Conservation (phyloP, 1,139 yeast species). For the Fermentozyma sake region DNA sequence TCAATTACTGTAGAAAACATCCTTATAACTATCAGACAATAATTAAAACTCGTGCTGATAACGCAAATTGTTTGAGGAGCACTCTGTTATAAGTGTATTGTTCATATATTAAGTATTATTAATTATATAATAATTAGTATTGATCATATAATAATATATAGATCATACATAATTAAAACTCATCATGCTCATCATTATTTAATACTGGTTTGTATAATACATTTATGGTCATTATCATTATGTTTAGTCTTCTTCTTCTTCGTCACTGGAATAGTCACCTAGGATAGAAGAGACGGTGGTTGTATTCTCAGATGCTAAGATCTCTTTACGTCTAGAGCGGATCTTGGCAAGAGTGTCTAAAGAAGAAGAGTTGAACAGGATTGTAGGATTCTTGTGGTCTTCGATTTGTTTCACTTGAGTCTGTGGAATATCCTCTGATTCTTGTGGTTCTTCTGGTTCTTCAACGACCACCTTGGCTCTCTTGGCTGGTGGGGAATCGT, state of each 20-base stretch:
- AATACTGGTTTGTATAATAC: too few relatives aligned
- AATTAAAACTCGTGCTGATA: not conserved
- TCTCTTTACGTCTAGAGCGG: not conserved
- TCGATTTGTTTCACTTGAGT: slow-evolving; percentile 1
- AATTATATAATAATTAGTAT: slow-evolving; percentile 1
- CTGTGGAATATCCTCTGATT: not conserved
- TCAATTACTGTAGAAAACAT: too few relatives aligned
- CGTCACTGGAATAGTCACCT: slow-evolving; percentile 13
- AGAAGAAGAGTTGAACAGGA: slow-evolving; percentile 5
- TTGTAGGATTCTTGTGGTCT: too few relatives aligned
- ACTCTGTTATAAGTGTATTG: not conserved
- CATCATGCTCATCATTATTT: too few relatives aligned
- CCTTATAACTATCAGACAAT: too few relatives aligned
- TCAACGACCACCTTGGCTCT: slow-evolving; percentile 4
- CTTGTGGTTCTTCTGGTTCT: slow-evolving; percentile 5
- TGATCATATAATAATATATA: slow-evolving; percentile 1
- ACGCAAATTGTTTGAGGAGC: not conserved
- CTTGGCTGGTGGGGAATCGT: slow-evolving; percentile 6
- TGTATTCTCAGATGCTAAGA: not conserved
- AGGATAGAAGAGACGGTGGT: slow-evolving; percentile 6
- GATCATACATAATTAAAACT: not conserved
- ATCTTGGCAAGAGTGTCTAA: slow-evolving; percentile 6
- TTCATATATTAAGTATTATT: not conserved
- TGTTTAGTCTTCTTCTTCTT: slow-evolving; percentile 9
- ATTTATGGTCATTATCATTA: too few relatives aligned